phyloP scores from a whole-genome alignment of 2,329 filamentous ascomycete species.

The Colletotrichum sansevieriae region DNA sequence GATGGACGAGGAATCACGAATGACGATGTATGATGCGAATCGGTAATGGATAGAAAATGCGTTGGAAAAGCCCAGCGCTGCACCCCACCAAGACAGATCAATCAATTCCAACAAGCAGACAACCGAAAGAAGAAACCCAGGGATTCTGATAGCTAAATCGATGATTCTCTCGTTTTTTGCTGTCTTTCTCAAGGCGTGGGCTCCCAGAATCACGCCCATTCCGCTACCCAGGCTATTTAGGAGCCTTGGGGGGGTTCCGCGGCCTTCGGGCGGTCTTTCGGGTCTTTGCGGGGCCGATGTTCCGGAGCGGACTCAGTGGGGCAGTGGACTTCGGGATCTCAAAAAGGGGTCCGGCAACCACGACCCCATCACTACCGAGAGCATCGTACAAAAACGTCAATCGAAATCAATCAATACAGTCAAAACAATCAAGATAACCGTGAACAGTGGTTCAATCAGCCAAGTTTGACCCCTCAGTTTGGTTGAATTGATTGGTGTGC shows the following conservation, averaged over 20 bases:
- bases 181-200: neutral
- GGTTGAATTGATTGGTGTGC: neutral
- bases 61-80: neutral
- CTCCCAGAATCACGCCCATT: neutral
- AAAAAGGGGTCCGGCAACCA: neutral
- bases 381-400: neutral
- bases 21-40: neutral
- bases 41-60: neutral
- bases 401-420: neutral
- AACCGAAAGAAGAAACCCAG: neutral
- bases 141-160: neutral
- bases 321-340: neutral
- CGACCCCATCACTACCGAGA: neutral
- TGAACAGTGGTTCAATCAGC: neutral
- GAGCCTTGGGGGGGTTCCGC: neutral
- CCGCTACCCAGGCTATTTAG: neutral
- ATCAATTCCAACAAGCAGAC: neutral
- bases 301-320: neutral
- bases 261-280: neutral
- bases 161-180: neutral
- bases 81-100: neutral
- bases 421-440: neutral
- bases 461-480: neutral
- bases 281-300: neutral
- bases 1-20: neutral